Evolutionary conservation across 2,329 filamentous ascomycete species (phyloP).

Genomic region (Aspergillus fijiensis): DNA sequence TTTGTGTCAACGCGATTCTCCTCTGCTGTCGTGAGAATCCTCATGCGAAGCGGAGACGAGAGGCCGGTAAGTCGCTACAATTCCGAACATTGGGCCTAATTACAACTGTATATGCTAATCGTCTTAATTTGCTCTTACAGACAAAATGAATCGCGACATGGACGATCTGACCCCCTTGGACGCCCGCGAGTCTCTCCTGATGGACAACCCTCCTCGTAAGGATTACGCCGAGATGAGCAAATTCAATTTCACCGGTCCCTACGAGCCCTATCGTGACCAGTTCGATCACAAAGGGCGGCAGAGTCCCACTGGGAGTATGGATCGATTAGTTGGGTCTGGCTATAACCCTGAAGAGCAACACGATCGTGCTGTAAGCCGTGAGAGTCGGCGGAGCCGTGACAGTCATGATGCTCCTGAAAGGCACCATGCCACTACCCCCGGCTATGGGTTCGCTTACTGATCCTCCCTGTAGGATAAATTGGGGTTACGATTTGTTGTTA

Average conservation of each 20-base stretch:
- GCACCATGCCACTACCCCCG: constrained; percentile 29
- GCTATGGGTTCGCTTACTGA: constrained; percentile 39
- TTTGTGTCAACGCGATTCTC: constrained; percentile 83
- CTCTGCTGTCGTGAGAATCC: constrained; percentile 83
- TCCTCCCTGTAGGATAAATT: constrained; percentile 2
- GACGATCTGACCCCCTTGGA: constrained; percentile 85
- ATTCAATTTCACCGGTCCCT: constrained; percentile 42
- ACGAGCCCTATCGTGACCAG: constrained; percentile 42
- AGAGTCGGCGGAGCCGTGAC: constrained; percentile 22
- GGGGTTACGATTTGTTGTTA: constrained; percentile 6
- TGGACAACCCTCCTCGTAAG: constrained; percentile 54
- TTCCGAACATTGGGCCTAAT: background rate
- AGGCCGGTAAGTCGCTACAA: constrained; percentile 67
- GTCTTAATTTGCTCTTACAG: constrained; percentile 44
- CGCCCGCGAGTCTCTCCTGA: constrained; percentile 67
- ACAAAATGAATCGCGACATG: constrained; percentile 72
- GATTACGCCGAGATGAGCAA: constrained; percentile 40
- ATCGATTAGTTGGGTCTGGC: constrained; percentile 33
- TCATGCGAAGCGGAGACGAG: constrained; percentile 83
- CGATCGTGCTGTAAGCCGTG: constrained; percentile 27
- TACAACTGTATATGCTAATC: constrained; percentile 11
- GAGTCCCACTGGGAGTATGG: constrained; percentile 33
- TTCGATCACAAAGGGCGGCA: constrained; percentile 24
- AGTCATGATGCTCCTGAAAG: constrained; percentile 34
- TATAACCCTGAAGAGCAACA: constrained; percentile 27